Percentiles rank a stretch among this genome's conserved stretches.
Evolutionary conservation across 768 basidiomycete genomes (phyloP).

Genomic region (Pluteus cervinus): DNA sequence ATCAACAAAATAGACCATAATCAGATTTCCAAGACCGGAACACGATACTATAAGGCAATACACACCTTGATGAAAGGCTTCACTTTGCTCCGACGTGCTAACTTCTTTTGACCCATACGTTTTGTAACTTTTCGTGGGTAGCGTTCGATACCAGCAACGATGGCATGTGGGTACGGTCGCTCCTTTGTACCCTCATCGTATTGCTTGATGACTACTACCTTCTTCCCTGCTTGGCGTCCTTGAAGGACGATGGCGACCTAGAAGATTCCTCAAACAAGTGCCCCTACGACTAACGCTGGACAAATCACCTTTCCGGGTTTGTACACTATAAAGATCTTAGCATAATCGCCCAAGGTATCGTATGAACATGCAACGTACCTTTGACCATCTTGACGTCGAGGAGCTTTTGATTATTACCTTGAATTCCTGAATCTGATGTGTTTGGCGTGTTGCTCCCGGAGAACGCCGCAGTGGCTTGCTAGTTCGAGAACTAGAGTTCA

Average conservation of each 20-base stretch:
- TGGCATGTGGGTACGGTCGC: slow-evolving; percentile 93
- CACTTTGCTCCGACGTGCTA: slow-evolving; percentile 89
- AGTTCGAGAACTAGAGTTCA: slow-evolving; percentile 31
- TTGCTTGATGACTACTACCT: slow-evolving; percentile 99
- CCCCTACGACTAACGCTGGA: background rate
- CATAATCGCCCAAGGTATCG: slow-evolving; percentile 8
- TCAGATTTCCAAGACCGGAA: background rate
- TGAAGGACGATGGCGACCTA: slow-evolving; percentile 96
- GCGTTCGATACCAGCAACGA: slow-evolving; percentile 97
- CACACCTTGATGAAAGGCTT: slow-evolving; percentile 99
- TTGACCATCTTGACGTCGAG: slow-evolving; percentile 52
- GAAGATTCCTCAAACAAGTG: background rate
- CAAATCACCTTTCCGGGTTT: slow-evolving; percentile 83
- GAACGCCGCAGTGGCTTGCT: slow-evolving; percentile 38
- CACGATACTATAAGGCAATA: background rate
- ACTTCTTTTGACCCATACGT: slow-evolving; percentile 92
- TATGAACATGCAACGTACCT: slow-evolving; percentile 30
- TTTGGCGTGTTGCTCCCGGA: slow-evolving; percentile 19
- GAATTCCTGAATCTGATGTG: slow-evolving; percentile 21
- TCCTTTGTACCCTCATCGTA: slow-evolving; percentile 96
- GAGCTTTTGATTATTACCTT: slow-evolving; percentile 38
- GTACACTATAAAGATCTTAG: slow-evolving; percentile 53
- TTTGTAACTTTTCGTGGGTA: slow-evolving; percentile 97
- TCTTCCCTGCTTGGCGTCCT: slow-evolving; percentile 98
- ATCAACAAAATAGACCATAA: background rate